phyloP scores from a whole-genome alignment of 164 flowering plant species.

The Taxillus chinensis region DNA sequence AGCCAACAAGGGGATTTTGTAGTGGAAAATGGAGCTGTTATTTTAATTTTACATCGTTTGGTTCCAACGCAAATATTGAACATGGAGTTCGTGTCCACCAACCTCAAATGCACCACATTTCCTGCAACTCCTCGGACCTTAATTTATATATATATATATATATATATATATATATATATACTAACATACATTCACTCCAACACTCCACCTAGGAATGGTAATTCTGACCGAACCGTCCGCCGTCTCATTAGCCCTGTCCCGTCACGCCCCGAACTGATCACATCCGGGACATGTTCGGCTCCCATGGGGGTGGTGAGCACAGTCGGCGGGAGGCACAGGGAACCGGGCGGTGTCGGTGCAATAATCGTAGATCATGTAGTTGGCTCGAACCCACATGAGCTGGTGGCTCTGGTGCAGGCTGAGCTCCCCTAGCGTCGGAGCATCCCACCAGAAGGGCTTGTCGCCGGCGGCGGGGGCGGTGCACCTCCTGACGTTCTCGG shows the following conservation, averaged over 20 bases:
- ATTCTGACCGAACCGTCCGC: too few relatives aligned
- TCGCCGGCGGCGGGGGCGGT: conserved; percentile 28
- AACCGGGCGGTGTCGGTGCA: conserved; percentile 68
- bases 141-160: too few relatives aligned
- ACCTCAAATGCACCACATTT: background rate
- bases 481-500: conserved; percentile 38
- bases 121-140: background rate
- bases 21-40: too few relatives aligned
- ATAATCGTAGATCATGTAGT: conserved; percentile 77
- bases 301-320: conserved; percentile 63
- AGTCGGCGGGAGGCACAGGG: conserved; percentile 60
- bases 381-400: conserved; percentile 78
- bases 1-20: too few relatives aligned
- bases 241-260: too few relatives aligned
- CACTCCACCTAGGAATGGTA: too few relatives aligned
- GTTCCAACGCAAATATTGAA: too few relatives aligned
- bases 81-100: background rate
- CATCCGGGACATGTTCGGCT: background rate
- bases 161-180: background rate
- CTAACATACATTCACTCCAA: too few relatives aligned
- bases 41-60: too few relatives aligned
- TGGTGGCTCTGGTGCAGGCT: conserved; percentile 87
- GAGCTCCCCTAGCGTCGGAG: conserved; percentile 63
- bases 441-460: conserved; percentile 76
- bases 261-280: background rate